These are phyloP conservation scores for Begonia masoniana DNA, from an alignment of 306 rosid species.

Conservation along the genomic window DNA sequence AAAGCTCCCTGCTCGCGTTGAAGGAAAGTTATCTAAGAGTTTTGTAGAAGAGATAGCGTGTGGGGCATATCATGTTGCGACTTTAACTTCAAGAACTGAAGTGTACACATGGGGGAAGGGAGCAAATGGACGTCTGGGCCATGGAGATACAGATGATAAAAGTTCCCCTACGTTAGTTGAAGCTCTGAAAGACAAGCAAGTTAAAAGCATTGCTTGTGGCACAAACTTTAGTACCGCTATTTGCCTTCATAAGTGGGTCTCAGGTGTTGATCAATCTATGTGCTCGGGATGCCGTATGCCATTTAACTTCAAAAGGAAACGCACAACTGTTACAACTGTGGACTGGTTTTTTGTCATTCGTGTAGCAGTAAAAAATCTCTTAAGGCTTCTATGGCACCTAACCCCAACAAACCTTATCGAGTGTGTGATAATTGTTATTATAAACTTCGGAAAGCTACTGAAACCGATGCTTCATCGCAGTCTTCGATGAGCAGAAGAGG, in stretches of 20 bases:
- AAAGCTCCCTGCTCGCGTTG: slow-evolving; percentile 66
- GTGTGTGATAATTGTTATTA: slow-evolving; percentile 88
- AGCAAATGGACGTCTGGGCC: slow-evolving; percentile 97
- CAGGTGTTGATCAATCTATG: slow-evolving; percentile 98
- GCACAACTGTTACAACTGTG: slow-evolving; percentile 94
- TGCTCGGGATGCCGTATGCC: slow-evolving; percentile 96
- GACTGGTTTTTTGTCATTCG: slow-evolving; percentile 95
- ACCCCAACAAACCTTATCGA: slow-evolving; percentile 95
- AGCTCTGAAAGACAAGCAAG: slow-evolving; percentile 90
- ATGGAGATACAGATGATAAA: slow-evolving; percentile 79
- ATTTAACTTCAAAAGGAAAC: slow-evolving; percentile 92
- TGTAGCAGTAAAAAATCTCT: slow-evolving; percentile 95
- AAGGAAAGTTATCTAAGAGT: slow-evolving; percentile 75
- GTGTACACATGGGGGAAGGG: slow-evolving; percentile 99
- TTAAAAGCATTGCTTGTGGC: slow-evolving; percentile 91
- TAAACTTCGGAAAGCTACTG: slow-evolving; percentile 70
- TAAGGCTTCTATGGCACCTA: slow-evolving; percentile 99
- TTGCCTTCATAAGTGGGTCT: slow-evolving; percentile 98
- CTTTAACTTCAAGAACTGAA: slow-evolving; percentile 89
- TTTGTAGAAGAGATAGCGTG: slow-evolving; percentile 96
- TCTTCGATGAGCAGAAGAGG: slow-evolving; percentile 90
- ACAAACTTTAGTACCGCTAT: slow-evolving; percentile 88
- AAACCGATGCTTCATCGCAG: slow-evolving; percentile 64
- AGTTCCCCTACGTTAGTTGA: slow-evolving; percentile 72
- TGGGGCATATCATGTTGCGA: slow-evolving; percentile 97